Conservation (phyloP, 78 protist genomes). For the Isochrysis galbana region DNA sequence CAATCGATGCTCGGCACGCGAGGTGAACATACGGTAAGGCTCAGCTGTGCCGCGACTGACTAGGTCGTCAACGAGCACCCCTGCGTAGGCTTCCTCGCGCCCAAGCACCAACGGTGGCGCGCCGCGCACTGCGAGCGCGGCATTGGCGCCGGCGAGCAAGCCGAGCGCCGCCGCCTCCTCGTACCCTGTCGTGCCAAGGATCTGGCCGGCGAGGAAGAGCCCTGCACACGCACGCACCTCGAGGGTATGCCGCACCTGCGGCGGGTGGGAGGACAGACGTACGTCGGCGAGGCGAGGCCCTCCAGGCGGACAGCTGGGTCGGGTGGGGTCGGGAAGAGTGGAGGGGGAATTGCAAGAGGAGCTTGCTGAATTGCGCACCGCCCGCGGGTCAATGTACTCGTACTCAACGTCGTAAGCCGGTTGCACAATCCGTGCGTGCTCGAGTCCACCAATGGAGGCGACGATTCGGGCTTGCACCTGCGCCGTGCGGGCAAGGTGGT, state of each 20-base stretch:
- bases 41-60: slow-evolving; percentile 76
- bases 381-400: slow-evolving; percentile 38
- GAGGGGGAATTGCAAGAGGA: too few relatives aligned
- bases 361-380: too few relatives aligned
- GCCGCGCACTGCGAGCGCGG: slow-evolving; percentile 45
- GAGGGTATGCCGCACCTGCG: neutral
- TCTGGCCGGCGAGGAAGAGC: slow-evolving; percentile 46
- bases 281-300: too few relatives aligned
- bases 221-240: neutral
- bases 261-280: too few relatives aligned
- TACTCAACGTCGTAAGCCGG: slow-evolving; percentile 45
- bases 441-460: slow-evolving; percentile 13
- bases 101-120: neutral
- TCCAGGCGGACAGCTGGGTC: too few relatives aligned
- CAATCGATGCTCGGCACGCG: slow-evolving; percentile 81
- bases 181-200: slow-evolving; percentile 92
- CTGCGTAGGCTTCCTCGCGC: slow-evolving; percentile 32
- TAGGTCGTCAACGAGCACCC: slow-evolving; percentile 89
- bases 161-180: slow-evolving; percentile 86
- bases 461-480: neutral
- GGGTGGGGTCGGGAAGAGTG: too few relatives aligned
- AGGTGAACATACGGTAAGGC: slow-evolving; percentile 92
- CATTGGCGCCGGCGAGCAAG: slow-evolving; percentile 86
- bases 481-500: too few relatives aligned
- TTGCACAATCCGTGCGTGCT: neutral